Evolutionary conservation across 192 early-diverging fungal genomes (phyloP), one percentile per base, ranked within the genome.

Genomic region (Coemansia sp.): DNA sequence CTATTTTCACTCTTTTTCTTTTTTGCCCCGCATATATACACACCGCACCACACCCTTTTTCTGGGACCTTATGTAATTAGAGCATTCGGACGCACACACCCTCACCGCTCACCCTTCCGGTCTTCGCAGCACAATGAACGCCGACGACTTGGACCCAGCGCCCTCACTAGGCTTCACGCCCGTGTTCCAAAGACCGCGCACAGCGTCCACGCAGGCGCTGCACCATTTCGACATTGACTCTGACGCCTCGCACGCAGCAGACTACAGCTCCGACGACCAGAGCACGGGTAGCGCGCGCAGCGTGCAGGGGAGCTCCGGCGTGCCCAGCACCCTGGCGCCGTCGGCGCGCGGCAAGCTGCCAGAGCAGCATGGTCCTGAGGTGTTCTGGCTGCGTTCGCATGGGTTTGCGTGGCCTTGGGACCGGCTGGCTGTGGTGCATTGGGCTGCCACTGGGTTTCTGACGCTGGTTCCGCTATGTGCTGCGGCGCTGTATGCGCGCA

Each of bases 371-470:
- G 70, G 62, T 12, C 69, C 69, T 8, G 57, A 62, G 24, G 54
- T 70, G 10, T 62, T 63, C 21, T 81, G 80, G 80, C 41, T 67
- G 4, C 73, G 80, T 14, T 52, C 52, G 23, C 66, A 73, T n/a
- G 80, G 69, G 46, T 67, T 81, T 39, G 59, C 69, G 33, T 27
- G 55, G 44, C 80, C 80, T 25, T 77, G 60, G 66, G 73, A 81
- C 43, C 80, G 67, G 8, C 60, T 69, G 60, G 69, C 73, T 60
- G 53, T 67, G 11, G 55, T 54, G 19, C 73, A 81, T 49, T 81
- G 80, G 68, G 51, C 22, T 0, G 50, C 58, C 25, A 51, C 53
- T 5, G 59, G 30, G n/a, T 24, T 61, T 21, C 17, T 81, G 30
- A 37, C 21, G 45, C 44, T 11, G 52, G 46, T 37, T 46, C 62